A percentile compares a stretch with the other conserved stretches of the same genome.
These are phyloP conservation scores for Syzygium malaccense DNA, from an alignment of 441 rosid species.

Conservation along the genomic window DNA sequence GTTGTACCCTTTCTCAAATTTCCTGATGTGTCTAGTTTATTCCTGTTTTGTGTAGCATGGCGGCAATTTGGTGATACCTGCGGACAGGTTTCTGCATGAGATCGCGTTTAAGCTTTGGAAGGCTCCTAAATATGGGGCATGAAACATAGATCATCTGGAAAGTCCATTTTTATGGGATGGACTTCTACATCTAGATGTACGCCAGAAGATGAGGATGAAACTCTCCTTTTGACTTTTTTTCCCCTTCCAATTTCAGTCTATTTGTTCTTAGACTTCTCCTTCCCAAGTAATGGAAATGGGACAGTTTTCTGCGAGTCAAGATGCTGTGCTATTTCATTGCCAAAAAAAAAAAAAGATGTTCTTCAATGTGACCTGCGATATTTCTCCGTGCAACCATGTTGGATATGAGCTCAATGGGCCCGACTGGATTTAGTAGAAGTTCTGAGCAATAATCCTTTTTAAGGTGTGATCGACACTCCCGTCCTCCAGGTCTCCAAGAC, in stretches of 20 bases:
- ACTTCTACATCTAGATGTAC: not conserved
- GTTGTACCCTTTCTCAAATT: not conserved
- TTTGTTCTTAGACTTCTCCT: not conserved
- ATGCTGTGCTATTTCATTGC: not conserved
- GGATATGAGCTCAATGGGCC: not conserved
- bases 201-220: not conserved
- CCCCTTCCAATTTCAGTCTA: not conserved
- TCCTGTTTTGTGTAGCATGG: constrained; percentile 37
- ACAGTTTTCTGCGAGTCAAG: not conserved
- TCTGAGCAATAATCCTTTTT: not conserved
- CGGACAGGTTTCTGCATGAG: constrained; percentile 83
- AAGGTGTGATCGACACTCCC: not conserved
- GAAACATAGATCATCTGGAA: constrained; percentile 1
- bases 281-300: not conserved
- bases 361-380: not conserved
- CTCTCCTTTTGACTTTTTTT: not conserved
- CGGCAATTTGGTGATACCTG: constrained; percentile 78
- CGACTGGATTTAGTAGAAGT: not conserved
- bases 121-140: constrained; percentile 97
- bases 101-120: constrained; percentile 96
- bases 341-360: not conserved
- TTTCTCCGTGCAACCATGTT: not conserved
- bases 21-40: not conserved
- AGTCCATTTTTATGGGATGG: not conserved
- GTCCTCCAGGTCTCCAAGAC: not conserved